A percentile compares a stretch with the other conserved stretches of the same genome.
phyloP scores from a whole-genome alignment of 495 filamentous ascomycete species.

The Bryoglossum gracile region DNA sequence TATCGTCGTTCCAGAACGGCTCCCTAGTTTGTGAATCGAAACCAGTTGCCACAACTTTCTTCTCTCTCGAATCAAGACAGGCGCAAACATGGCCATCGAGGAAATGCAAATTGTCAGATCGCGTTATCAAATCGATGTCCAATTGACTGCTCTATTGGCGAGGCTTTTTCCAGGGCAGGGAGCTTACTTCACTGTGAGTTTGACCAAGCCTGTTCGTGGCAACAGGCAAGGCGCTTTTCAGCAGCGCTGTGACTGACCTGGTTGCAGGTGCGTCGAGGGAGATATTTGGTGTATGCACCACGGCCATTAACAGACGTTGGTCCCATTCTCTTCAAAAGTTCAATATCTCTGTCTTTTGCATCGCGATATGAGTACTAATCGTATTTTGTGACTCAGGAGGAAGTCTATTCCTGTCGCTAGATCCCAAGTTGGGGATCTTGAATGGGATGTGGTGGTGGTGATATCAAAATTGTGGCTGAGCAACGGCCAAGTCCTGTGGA shows the following conservation, averaged over 20 bases:
- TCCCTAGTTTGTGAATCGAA: too few relatives aligned
- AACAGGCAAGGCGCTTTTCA: conserved; percentile 2
- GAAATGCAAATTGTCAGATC: conserved; percentile 15
- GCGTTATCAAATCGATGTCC: background rate
- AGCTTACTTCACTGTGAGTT: background rate
- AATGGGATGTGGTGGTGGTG: background rate
- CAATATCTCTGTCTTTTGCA: background rate
- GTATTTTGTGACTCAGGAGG: background rate
- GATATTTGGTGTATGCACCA: conserved; percentile 1
- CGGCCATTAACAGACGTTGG: conserved; percentile 2
- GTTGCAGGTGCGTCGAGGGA: background rate
- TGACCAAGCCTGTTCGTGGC: background rate
- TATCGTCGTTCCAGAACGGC: too few relatives aligned
- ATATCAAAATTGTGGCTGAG: conserved; percentile 2
- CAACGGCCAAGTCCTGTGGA: background rate
- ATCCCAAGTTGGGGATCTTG: background rate
- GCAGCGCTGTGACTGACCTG: background rate
- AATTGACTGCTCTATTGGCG: background rate
- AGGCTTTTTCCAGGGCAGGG: conserved; percentile 10
- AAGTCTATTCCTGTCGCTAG: conserved; percentile 5
- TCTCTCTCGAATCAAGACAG: too few relatives aligned
- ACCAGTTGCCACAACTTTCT: too few relatives aligned
- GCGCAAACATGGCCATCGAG: conserved; percentile 71
- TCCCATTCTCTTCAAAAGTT: background rate
- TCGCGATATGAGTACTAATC: background rate